Percentiles rank a stretch among this genome's conserved stretches.
Conservation (phyloP, 139 green algal genomes). For the Volvox africanus region DNA sequence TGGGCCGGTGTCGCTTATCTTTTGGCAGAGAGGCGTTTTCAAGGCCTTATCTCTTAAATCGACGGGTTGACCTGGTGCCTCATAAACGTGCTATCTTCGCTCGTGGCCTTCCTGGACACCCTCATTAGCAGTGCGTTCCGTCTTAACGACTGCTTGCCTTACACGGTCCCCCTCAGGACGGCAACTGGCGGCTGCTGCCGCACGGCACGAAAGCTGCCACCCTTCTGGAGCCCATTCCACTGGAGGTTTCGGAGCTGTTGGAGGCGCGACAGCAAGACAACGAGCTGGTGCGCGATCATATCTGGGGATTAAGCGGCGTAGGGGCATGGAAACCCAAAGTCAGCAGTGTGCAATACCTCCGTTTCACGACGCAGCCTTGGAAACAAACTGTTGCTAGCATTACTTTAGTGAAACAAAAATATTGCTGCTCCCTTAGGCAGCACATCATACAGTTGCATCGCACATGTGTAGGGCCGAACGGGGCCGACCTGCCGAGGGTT, state of each 20-base stretch:
- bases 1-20: too few relatives aligned
- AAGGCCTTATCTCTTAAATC: background rate
- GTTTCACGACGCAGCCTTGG: background rate
- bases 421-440: background rate
- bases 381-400: background rate
- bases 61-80: too few relatives aligned
- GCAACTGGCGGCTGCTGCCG: constrained; percentile 36
- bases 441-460: too few relatives aligned
- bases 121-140: too few relatives aligned
- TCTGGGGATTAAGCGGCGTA: background rate
- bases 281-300: background rate
- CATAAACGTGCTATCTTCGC: background rate
- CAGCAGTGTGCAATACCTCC: background rate
- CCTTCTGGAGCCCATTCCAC: constrained; percentile 24
- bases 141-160: too few relatives aligned
- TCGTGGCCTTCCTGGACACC: background rate
- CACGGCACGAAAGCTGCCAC: background rate
- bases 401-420: background rate
- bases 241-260: background rate
- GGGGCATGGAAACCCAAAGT: background rate
- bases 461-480: too few relatives aligned
- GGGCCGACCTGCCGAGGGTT: too few relatives aligned
- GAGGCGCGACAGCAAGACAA: background rate
- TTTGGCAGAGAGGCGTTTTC: background rate
- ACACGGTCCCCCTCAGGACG: background rate